phyloP scores from a whole-genome alignment of 2,329 filamentous ascomycete genomes.

The Botrytis elliptica region DNA sequence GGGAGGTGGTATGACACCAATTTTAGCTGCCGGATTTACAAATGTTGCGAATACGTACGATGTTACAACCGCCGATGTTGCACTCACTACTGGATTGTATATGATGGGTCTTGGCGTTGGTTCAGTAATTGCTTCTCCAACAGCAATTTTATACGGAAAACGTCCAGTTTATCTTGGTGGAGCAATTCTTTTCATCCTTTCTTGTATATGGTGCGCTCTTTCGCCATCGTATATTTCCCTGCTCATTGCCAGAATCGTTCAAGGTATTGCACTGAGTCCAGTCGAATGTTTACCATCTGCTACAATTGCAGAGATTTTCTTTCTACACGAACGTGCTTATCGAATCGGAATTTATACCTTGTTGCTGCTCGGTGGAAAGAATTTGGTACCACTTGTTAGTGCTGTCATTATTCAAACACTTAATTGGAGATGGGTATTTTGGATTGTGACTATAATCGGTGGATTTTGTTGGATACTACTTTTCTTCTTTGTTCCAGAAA shows the following conservation, averaged over 20 bases:
- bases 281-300: slow-evolving; percentile 92
- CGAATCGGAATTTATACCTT: slow-evolving; percentile 92
- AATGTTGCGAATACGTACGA: slow-evolving; percentile 68
- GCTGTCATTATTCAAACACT: slow-evolving; percentile 76
- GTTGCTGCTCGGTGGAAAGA: slow-evolving; percentile 85
- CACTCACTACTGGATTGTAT: slow-evolving; percentile 85
- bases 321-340: slow-evolving; percentile 89
- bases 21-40: slow-evolving; percentile 86
- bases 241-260: slow-evolving; percentile 77
- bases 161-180: slow-evolving; percentile 83
- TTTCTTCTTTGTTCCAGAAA: slow-evolving; percentile 91
- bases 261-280: slow-evolving; percentile 83
- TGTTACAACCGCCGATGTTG: slow-evolving; percentile 69
- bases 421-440: slow-evolving; percentile 90
- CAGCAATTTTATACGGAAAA: slow-evolving; percentile 88
- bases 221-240: slow-evolving; percentile 79
- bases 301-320: slow-evolving; percentile 95
- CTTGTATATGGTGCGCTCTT: slow-evolving; percentile 81
- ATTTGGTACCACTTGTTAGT: slow-evolving; percentile 81
- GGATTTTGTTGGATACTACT: slow-evolving; percentile 68
- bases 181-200: slow-evolving; percentile 72
- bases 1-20: slow-evolving; percentile 86
- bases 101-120: slow-evolving; percentile 92
- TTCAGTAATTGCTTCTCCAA: slow-evolving; percentile 80
- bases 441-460: slow-evolving; percentile 80